Evolutionary conservation across 2,329 filamentous ascomycete genomes (phyloP).

Genomic region (Pochonia chlamydosporia): DNA sequence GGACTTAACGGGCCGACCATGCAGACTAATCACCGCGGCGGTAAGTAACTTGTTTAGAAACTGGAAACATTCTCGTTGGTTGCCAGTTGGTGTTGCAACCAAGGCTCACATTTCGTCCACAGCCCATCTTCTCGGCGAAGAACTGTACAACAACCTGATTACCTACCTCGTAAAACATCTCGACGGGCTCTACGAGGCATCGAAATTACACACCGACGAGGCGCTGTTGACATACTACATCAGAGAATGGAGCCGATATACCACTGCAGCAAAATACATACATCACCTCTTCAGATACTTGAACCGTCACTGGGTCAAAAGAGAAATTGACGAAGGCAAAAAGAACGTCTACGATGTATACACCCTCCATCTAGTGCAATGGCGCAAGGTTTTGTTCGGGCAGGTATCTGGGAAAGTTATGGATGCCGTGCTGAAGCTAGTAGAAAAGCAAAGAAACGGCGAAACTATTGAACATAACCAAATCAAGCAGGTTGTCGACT

Average conservation of each 20-base stretch:
- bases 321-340: constrained; percentile 97
- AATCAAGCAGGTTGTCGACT: constrained; percentile 96
- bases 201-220: constrained; percentile 79
- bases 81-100: no score
- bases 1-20: constrained; percentile 42
- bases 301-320: constrained; percentile 97
- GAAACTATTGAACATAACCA: constrained; percentile 97
- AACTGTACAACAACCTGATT: constrained; percentile 88
- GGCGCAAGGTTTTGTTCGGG: constrained; percentile 86
- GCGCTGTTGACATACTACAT: constrained; percentile 91
- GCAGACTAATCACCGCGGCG: constrained; percentile 50
- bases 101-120: neutral
- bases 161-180: constrained; percentile 79
- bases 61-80: no score
- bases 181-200: constrained; percentile 61
- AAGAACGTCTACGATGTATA: constrained; percentile 98
- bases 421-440: constrained; percentile 87
- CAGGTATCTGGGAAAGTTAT: constrained; percentile 84
- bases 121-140: constrained; percentile 93
- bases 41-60: no score
- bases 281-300: constrained; percentile 95
- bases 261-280: constrained; percentile 91
- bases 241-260: constrained; percentile 93
- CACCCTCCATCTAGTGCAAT: constrained; percentile 90
- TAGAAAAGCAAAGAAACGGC: constrained; percentile 94